Base-by-base conservation (phyloP, 2,329 filamentous ascomycete species). In the Juglanconis juglandina region DNA sequence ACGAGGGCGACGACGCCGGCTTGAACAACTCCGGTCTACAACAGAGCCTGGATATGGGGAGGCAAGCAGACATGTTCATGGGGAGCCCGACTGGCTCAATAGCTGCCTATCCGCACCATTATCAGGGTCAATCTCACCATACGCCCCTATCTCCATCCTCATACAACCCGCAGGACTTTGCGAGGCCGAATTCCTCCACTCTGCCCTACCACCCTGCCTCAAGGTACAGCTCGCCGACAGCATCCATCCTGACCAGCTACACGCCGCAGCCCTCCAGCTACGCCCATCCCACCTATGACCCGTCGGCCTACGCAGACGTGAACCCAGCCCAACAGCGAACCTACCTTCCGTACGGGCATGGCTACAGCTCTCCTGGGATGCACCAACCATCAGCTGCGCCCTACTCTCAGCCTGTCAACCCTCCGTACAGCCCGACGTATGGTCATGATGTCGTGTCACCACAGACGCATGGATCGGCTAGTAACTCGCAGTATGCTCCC, bases 141-240 rank as follows among this genome's bases (percentile, higher is more conserved):
- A 72, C 79, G 30, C 77, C 80, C 7, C 75, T 79, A 14, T 75
- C 77, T 33, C 76, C 78, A 53, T 68, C 79, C 30, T 73, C 83
- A 48, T 94, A 93, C 74, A 94, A 93, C 69, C 90, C 91, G 1
- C 83, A 89, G 70, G 78, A 81, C 42, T 94, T 85, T 71, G 77
- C 76, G 58, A 78, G 82, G 58, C 78, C 82, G 39, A 81, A 82
- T 61, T 83, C 83, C 32, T 78, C 78, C n/a, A 75, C 75, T 47
- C 66, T 82, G 34, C 79, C 81, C 10, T 81, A 82, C 64, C 80
- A 78, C 59, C 78, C 77, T 62, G 74, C 75, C 33, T 66, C 72
- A 51, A 75, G 76, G 65, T 72, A 79, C 62, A 66, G 72, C 64
- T 69, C 76, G 59, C 66, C 75, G 35, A 9, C 54, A 34, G 37